A percentile compares a stretch with the other conserved stretches of the same genome.
These are phyloP conservation scores for Platismatia glauca DNA, from an alignment of 495 filamentous ascomycete genomes.

Conservation along the genomic window DNA sequence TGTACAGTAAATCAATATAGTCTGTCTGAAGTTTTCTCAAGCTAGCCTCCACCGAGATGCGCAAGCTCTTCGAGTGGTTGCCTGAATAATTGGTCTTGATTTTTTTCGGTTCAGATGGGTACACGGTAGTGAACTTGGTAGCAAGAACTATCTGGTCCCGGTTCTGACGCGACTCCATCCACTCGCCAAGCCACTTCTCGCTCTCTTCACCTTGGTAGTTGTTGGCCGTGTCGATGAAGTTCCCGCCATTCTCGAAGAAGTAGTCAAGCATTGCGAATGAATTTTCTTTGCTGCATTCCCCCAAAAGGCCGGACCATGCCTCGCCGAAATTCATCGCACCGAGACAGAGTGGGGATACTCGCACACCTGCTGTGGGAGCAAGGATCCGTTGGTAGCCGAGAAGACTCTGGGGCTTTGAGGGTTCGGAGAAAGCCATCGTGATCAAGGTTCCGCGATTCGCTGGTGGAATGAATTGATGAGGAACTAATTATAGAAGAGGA, in stretches of 20 bases:
- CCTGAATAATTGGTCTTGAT: slow-evolving; percentile 46
- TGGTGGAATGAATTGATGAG: too few species aligned
- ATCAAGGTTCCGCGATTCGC: too few species aligned
- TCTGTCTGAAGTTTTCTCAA: slow-evolving; percentile 55
- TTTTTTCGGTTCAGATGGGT: slow-evolving; percentile 18
- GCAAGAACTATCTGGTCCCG: slow-evolving; percentile 64
- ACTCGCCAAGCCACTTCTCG: slow-evolving; percentile 51
- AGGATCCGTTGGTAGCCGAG: slow-evolving; percentile 54
- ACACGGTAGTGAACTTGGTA: slow-evolving; percentile 54
- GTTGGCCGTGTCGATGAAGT: slow-evolving; percentile 47
- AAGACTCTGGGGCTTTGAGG: slow-evolving; percentile 43
- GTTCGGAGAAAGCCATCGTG: slow-evolving; percentile 1
- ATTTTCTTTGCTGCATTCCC: slow-evolving; percentile 39
- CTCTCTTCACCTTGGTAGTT: slow-evolving; percentile 48
- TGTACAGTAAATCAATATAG: slow-evolving; percentile 51
- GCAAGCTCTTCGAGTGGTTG: slow-evolving; percentile 46
- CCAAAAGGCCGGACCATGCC: slow-evolving; percentile 42
- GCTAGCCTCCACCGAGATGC: slow-evolving; percentile 44
- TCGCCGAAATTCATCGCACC: slow-evolving; percentile 58
- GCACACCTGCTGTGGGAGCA: slow-evolving; percentile 47
- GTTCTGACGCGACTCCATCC: slow-evolving; percentile 44
- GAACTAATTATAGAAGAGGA: too few species aligned
- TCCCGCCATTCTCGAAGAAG: slow-evolving; percentile 41
- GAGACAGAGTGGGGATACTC: slow-evolving; percentile 51
- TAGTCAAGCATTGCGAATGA: slow-evolving; percentile 46